phyloP scores from a whole-genome alignment of 2,329 filamentous ascomycete species.

The Helotiales sp. region DNA sequence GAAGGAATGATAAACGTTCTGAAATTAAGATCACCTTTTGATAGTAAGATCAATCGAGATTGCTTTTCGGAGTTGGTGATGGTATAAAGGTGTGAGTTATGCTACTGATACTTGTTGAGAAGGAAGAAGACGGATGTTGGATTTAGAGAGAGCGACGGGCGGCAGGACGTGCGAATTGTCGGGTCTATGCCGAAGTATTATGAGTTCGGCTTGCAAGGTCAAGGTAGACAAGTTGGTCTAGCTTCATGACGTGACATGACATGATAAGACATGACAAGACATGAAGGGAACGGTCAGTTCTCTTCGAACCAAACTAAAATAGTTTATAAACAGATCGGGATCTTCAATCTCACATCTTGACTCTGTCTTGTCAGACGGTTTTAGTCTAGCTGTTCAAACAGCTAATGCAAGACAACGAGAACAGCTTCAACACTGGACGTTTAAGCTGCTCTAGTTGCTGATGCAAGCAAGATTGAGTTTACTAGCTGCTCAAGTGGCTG shows the following conservation, averaged over 20 bases:
- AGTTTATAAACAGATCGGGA: background rate
- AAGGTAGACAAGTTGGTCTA: background rate
- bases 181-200: background rate
- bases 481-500: background rate
- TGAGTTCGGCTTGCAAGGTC: background rate
- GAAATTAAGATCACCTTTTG: background rate
- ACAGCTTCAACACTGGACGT: background rate
- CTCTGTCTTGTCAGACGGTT: background rate
- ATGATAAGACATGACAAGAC: background rate
- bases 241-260: background rate
- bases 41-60: background rate
- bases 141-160: background rate
- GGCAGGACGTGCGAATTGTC: conserved; percentile 6
- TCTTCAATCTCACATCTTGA: background rate
- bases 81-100: background rate
- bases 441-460: background rate
- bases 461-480: conserved; percentile 3
- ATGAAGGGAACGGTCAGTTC: no score
- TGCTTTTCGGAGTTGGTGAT: background rate
- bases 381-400: background rate
- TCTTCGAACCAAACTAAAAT: background rate
- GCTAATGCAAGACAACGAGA: background rate
- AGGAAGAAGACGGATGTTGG: background rate
- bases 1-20: background rate
- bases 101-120: background rate